These are phyloP conservation scores for Penicillium italicum DNA, from an alignment of 2,329 filamentous ascomycete species.

Conservation along the genomic window DNA sequence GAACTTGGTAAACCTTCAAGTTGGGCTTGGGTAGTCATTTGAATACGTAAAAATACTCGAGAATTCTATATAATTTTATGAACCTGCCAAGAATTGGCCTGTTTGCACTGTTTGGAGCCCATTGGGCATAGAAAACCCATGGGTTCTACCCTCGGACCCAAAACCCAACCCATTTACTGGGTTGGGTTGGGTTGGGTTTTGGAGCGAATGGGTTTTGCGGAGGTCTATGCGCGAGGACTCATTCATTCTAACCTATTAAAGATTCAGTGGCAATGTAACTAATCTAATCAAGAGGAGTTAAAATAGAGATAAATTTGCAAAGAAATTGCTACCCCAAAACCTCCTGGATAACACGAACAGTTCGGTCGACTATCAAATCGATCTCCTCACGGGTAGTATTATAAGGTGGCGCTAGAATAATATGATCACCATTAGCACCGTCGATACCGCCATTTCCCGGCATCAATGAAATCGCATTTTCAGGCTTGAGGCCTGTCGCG, in stretches of 20 bases:
- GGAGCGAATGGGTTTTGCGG: too few species aligned
- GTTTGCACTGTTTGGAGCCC: too few species aligned
- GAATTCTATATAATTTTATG: too few species aligned
- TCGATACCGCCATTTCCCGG: conserved; percentile 51
- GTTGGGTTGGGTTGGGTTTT: too few species aligned
- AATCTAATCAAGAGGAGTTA: background rate
- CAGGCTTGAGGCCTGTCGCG: conserved; percentile 40
- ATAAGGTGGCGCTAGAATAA: conserved; percentile 54
- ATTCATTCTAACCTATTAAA: background rate
- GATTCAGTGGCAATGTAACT: background rate
- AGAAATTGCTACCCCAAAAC: conserved; percentile 16
- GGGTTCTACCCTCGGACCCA: too few species aligned
- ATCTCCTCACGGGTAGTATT: conserved; percentile 50
- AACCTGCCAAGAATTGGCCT: too few species aligned
- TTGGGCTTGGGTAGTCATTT: too few species aligned
- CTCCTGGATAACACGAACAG: conserved; percentile 42
- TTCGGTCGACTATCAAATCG: conserved; percentile 47
- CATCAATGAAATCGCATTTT: conserved; percentile 50
- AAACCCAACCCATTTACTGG: too few species aligned
- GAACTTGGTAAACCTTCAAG: too few species aligned
- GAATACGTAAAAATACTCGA: too few species aligned
- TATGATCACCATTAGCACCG: conserved; percentile 52
- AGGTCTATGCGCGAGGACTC: too few species aligned
- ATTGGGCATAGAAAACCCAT: too few species aligned
- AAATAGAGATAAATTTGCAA: background rate